A percentile compares a stretch with the other conserved stretches of the same genome.
Evolutionary conservation across 768 basidiomycete genomes (phyloP).

Genomic region (Cantharellus anzutake): DNA sequence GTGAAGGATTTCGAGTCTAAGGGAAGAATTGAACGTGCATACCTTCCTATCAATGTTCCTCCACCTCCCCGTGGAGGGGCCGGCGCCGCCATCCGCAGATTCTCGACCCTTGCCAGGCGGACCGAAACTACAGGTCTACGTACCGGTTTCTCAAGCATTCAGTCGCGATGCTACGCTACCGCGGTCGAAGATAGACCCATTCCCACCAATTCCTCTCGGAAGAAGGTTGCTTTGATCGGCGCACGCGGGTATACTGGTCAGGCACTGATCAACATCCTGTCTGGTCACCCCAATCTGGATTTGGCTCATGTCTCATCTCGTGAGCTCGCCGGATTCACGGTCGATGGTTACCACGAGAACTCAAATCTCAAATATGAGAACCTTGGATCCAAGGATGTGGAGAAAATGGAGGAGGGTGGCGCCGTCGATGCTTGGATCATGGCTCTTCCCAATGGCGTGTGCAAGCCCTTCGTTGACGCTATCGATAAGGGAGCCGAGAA

Average conservation of each 20-base stretch:
- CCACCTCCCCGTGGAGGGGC: conserved; percentile 29
- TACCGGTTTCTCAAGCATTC: conserved; percentile 12
- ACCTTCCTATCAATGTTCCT: conserved; percentile 70
- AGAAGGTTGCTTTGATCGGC: conserved; percentile 85
- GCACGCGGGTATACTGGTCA: conserved; percentile 94
- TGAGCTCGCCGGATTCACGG: conserved; percentile 64
- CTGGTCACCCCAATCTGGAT: conserved; percentile 70
- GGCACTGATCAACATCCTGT: conserved; percentile 71
- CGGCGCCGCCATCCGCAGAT: conserved; percentile 20
- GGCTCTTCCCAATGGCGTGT: conserved; percentile 95
- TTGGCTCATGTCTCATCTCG: conserved; percentile 95
- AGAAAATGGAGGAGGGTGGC: conserved; percentile 71
- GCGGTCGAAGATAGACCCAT: conserved; percentile 58
- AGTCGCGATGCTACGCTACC: conserved; percentile 17
- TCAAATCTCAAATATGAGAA: conserved; percentile 55
- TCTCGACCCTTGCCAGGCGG: conserved; percentile 34
- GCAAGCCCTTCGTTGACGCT: conserved; percentile 93
- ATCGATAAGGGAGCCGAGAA: conserved; percentile 60
- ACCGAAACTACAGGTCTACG: too few relatives aligned
- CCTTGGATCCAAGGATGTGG: conserved; percentile 58
- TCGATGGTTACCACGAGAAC: conserved; percentile 64
- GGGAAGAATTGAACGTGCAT: conserved; percentile 71
- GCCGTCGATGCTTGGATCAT: conserved; percentile 98
- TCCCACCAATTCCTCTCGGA: conserved; percentile 38
- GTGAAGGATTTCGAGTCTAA: conserved; percentile 48